Conservation (phyloP, 306 rosid genomes). For the Mucuna pruriens region DNA sequence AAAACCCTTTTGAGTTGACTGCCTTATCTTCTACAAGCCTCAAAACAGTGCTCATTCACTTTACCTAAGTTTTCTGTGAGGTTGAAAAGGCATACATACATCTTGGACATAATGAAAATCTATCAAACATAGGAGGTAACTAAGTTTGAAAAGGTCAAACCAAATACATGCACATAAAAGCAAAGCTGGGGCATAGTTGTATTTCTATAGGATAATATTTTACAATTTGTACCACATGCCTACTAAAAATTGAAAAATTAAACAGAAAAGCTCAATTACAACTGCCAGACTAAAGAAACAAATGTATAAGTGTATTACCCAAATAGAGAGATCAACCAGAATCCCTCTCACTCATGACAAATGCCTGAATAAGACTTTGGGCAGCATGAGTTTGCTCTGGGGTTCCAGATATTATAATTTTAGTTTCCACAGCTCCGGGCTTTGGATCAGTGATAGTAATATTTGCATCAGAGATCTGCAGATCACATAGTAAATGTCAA, state of each 20-base stretch:
- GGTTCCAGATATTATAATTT: slow-evolving; percentile 87
- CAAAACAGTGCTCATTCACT: slow-evolving; percentile 18
- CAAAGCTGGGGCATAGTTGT: slow-evolving; percentile 28
- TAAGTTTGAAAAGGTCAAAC: slow-evolving; percentile 27
- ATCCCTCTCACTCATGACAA: slow-evolving; percentile 87
- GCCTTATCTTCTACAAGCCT: slow-evolving; percentile 34
- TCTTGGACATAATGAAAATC: slow-evolving; percentile 1
- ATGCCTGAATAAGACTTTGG: slow-evolving; percentile 97
- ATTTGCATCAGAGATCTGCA: slow-evolving; percentile 95
- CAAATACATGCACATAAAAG: slow-evolving; percentile 23
- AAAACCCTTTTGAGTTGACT: slow-evolving; percentile 1
- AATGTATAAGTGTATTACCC: slow-evolving; percentile 52
- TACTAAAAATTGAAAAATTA: slow-evolving; percentile 27
- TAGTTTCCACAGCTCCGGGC: slow-evolving; percentile 90
- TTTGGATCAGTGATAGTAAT: slow-evolving; percentile 80
- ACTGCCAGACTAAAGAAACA: slow-evolving; percentile 32
- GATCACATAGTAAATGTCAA: slow-evolving; percentile 39
- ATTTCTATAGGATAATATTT: slow-evolving; percentile 32
- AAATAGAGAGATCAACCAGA: slow-evolving; percentile 56
- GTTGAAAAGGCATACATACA: slow-evolving; percentile 15
- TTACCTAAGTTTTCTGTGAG: slow-evolving; percentile 21
- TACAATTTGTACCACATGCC: slow-evolving; percentile 37
- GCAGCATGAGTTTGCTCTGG: slow-evolving; percentile 99
- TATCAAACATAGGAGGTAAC: slow-evolving; percentile 7
- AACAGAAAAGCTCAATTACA: slow-evolving; percentile 33